A percentile compares a stretch with the other conserved stretches of the same genome.
Evolutionary conservation across 495 filamentous ascomycete genomes (phyloP).

Genomic region (Hypoxylon cercidicola): DNA sequence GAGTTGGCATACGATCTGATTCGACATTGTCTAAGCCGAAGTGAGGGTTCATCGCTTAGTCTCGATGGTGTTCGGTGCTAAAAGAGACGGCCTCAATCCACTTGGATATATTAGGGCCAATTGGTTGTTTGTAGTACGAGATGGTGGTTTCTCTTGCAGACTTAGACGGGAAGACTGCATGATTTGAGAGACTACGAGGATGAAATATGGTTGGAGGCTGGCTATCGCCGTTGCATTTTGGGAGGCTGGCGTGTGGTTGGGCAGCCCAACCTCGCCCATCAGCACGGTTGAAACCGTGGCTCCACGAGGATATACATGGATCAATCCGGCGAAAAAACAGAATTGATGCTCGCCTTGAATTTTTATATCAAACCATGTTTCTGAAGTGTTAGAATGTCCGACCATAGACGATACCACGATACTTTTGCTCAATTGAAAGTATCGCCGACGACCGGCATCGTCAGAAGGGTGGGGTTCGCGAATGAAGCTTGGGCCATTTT

Average conservation of each 20-base stretch:
- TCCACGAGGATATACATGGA: not conserved
- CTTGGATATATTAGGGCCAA: slow-evolving; percentile 34
- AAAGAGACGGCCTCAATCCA: slow-evolving; percentile 28
- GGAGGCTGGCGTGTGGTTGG: slow-evolving; percentile 41
- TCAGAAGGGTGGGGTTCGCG: not conserved
- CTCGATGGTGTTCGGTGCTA: slow-evolving; percentile 12
- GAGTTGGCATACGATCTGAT: slow-evolving; percentile 26
- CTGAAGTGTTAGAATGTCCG: not conserved
- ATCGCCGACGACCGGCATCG: not conserved
- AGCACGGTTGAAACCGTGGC: slow-evolving; percentile 22
- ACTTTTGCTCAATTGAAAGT: not conserved
- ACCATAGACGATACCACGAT: not conserved
- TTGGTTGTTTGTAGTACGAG: slow-evolving; percentile 32
- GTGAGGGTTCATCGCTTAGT: slow-evolving; percentile 29
- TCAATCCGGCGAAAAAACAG: not conserved
- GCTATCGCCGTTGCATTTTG: slow-evolving; percentile 20
- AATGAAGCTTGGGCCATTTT: slow-evolving; percentile 6
- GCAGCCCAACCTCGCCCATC: slow-evolving; percentile 33
- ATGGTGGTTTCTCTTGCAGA: slow-evolving; percentile 21
- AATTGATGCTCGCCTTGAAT: slow-evolving; percentile 3
- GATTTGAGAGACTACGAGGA: slow-evolving; percentile 13
- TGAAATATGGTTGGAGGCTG: slow-evolving; percentile 42
- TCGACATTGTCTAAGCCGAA: slow-evolving; percentile 22
- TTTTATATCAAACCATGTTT: not conserved
- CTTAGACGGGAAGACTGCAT: slow-evolving; percentile 32